phyloP scores from a whole-genome alignment of 2,329 filamentous ascomycete species.

The Arthrobotrys conoides region DNA sequence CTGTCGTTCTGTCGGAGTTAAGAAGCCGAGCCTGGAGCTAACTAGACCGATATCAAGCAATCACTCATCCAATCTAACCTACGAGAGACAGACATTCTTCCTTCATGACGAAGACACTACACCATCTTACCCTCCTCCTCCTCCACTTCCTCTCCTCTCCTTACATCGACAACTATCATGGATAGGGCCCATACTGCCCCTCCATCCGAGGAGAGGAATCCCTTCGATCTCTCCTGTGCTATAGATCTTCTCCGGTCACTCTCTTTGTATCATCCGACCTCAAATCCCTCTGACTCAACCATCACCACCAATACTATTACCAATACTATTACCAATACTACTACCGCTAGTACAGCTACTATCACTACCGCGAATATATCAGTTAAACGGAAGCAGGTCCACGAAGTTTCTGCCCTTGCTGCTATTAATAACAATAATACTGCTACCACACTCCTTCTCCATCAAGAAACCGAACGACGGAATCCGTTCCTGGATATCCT shows the following conservation, averaged over 20 bases:
- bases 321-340: background rate
- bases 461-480: background rate
- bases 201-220: conserved; percentile 33
- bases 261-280: conserved; percentile 32
- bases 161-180: background rate
- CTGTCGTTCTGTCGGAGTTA: background rate
- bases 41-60: no score
- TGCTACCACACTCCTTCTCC: background rate
- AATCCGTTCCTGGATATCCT: conserved; percentile 46
- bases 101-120: no score
- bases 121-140: no score
- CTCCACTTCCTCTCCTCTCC: no score
- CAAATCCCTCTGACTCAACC: background rate
- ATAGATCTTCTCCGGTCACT: conserved; percentile 48
- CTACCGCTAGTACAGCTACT: no score
- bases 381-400: background rate
- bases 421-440: no score
- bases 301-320: background rate
- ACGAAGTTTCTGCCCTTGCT: background rate
- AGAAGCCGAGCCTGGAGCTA: no score
- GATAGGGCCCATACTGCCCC: conserved; percentile 1
- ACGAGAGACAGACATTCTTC: no score
- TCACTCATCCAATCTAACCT: no score
- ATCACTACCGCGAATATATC: background rate
- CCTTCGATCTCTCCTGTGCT: conserved; percentile 55